A percentile compares a stretch with the other conserved stretches of the same genome.
These are phyloP conservation scores for Ilyonectria robusta DNA, from an alignment of 2,329 filamentous ascomycete genomes.

Conservation along the genomic window DNA sequence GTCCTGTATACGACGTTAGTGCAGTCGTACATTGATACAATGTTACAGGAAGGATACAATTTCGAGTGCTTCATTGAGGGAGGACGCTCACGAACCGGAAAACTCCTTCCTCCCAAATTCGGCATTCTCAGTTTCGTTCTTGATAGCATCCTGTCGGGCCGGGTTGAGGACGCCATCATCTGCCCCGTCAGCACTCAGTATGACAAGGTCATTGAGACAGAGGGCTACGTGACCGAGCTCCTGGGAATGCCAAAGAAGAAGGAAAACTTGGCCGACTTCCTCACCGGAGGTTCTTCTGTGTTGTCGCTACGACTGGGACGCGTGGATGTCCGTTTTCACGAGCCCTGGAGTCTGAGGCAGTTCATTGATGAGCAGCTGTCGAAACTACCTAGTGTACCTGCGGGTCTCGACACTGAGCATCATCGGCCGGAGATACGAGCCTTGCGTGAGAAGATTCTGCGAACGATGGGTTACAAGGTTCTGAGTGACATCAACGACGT, in stretches of 20 bases:
- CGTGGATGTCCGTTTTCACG: slow-evolving; percentile 95
- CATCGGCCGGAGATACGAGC: slow-evolving; percentile 64
- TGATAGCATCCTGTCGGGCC: slow-evolving; percentile 89
- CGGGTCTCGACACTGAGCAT: slow-evolving; percentile 61
- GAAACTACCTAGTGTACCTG: slow-evolving; percentile 60
- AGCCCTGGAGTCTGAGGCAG: slow-evolving; percentile 90
- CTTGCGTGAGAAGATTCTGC: slow-evolving; percentile 79
- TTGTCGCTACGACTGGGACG: slow-evolving; percentile 89
- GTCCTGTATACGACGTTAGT: slow-evolving; percentile 92
- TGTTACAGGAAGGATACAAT: slow-evolving; percentile 92
- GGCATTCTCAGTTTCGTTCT: slow-evolving; percentile 93
- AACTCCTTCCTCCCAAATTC: slow-evolving; percentile 94
- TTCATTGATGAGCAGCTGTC: slow-evolving; percentile 86
- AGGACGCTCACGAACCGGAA: slow-evolving; percentile 91
- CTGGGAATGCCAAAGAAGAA: slow-evolving; percentile 95
- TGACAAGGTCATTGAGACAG: slow-evolving; percentile 98
- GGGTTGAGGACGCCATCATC: slow-evolving; percentile 91
- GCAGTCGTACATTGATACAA: slow-evolving; percentile 93
- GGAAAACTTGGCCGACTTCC: slow-evolving; percentile 90
- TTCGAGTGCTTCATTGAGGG: slow-evolving; percentile 99
- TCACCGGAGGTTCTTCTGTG: slow-evolving; percentile 88
- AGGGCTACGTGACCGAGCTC: slow-evolving; percentile 95
- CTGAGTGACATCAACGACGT: slow-evolving; percentile 95
- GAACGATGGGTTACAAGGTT: slow-evolving; percentile 92
- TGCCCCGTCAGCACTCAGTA: slow-evolving; percentile 98